Conservation (phyloP, 163 green algal species). For the Prototheca stagnorum region DNA sequence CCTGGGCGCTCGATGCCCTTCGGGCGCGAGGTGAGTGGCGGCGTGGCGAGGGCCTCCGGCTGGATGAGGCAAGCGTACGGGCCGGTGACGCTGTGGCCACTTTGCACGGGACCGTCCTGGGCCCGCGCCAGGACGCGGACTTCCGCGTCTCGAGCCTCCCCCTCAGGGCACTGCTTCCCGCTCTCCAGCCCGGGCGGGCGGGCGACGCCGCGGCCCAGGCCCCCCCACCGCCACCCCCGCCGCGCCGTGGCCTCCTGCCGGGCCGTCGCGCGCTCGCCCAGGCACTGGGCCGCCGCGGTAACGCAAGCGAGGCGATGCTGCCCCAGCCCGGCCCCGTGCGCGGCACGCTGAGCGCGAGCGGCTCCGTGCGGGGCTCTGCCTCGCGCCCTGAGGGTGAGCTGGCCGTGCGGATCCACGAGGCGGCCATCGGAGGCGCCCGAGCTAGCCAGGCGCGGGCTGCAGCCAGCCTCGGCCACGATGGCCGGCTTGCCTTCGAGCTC, state of each 20-base stretch:
- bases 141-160: constrained; percentile 60
- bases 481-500: constrained; percentile 34
- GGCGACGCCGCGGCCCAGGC: no score
- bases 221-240: no score
- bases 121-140: constrained; percentile 60
- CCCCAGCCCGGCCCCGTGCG: constrained; percentile 35
- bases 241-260: constrained; percentile 1
- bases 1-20: constrained; percentile 41
- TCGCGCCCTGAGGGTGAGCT: constrained; percentile 27
- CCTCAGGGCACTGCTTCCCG: constrained; percentile 1
- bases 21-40: constrained; percentile 38
- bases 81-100: constrained; percentile 35
- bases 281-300: no score
- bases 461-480: constrained; percentile 21
- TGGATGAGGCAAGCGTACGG: constrained; percentile 47
- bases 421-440: constrained; percentile 42
- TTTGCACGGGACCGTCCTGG: constrained; percentile 47
- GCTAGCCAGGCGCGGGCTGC: constrained; percentile 31
- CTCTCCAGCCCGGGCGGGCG: no score
- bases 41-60: constrained; percentile 45
- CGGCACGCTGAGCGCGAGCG: constrained; percentile 13
- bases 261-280: constrained; percentile 14
- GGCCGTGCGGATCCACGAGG: constrained; percentile 47
- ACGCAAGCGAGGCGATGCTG: constrained; percentile 53
- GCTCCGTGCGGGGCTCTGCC: no score